Conservation (phyloP, 2,329 filamentous ascomycete genomes). For the Penicillium sp. region DNA sequence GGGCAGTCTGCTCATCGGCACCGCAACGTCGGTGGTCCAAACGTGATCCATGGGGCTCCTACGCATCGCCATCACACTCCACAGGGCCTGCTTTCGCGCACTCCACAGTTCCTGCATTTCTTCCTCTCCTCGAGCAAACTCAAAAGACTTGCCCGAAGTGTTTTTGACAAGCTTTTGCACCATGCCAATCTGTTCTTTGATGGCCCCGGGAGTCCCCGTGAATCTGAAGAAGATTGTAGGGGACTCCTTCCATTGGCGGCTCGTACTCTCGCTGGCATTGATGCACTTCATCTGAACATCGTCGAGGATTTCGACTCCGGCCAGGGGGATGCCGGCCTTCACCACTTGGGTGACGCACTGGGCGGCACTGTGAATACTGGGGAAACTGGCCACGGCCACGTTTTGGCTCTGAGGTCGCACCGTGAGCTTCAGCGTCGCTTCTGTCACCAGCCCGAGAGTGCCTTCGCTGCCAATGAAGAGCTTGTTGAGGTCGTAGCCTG, state of each 20-base stretch:
- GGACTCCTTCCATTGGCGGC: conserved; percentile 62
- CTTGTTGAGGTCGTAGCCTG: conserved; percentile 86
- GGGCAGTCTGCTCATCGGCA: conserved; percentile 68
- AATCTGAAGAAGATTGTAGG: conserved; percentile 78
- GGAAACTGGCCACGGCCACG: conserved; percentile 73
- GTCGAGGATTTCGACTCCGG: conserved; percentile 89
- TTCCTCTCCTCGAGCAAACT: conserved; percentile 63
- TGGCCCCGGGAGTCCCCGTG: conserved; percentile 60
- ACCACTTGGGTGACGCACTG: conserved; percentile 80
- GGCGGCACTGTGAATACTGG: conserved; percentile 66
- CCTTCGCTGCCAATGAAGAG: conserved; percentile 90
- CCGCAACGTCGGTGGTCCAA: conserved; percentile 80
- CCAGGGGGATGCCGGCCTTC: conserved; percentile 74
- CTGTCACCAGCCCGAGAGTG: conserved; percentile 85
- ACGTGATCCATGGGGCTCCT: conserved; percentile 60
- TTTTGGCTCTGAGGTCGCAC: conserved; percentile 75
- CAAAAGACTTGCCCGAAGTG: conserved; percentile 59
- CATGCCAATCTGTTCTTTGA: conserved; percentile 63
- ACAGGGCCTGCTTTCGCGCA: conserved; percentile 71
- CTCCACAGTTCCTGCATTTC: conserved; percentile 72
- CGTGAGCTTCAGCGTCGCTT: conserved; percentile 84
- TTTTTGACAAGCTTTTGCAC: conserved; percentile 59
- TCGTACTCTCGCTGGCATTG: conserved; percentile 51
- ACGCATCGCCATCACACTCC: conserved; percentile 67
- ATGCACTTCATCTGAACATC: conserved; percentile 82